Percentiles rank a stretch among this genome's conserved stretches.
phyloP scores from a whole-genome alignment of 169 alveolate genomes.

The Plasmodium chabaudi region DNA sequence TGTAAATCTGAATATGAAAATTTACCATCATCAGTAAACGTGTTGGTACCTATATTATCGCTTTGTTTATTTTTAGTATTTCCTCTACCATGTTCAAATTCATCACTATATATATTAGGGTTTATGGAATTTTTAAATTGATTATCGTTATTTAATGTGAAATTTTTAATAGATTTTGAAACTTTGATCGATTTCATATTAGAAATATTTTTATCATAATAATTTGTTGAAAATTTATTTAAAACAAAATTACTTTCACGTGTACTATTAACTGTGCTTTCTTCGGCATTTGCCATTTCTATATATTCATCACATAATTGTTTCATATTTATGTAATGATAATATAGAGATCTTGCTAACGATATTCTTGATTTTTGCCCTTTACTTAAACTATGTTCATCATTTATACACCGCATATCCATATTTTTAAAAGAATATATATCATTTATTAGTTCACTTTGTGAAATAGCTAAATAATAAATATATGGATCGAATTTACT shows the following conservation, averaged over 20 bases:
- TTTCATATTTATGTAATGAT: constrained; percentile 61
- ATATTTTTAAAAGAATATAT: constrained; percentile 83
- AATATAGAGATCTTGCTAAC: constrained; percentile 93
- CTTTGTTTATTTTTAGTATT: neutral
- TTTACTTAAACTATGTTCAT: constrained; percentile 89
- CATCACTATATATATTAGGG: too few species aligned
- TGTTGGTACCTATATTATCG: neutral
- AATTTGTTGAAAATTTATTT: too few species aligned
- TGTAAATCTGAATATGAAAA: neutral
- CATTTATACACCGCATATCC: constrained; percentile 84
- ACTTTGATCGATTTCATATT: too few species aligned
- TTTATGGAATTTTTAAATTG: too few species aligned
- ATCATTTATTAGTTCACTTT: constrained; percentile 82
- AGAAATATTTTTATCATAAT: too few species aligned
- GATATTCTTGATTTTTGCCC: constrained; percentile 95
- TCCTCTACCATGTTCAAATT: neutral
- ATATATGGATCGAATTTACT: constrained; percentile 67
- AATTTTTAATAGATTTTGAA: too few species aligned
- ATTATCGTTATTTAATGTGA: too few species aligned
- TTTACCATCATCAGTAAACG: too few species aligned
- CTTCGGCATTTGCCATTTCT: neutral
- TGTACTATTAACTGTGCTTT: neutral
- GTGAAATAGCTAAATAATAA: constrained; percentile 76
- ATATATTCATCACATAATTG: neutral
- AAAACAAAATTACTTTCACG: too few species aligned